A percentile compares a stretch with the other conserved stretches of the same genome.
Conservation (phyloP, 129 eudicot species). For the Chrysanthemum seticuspe region DNA sequence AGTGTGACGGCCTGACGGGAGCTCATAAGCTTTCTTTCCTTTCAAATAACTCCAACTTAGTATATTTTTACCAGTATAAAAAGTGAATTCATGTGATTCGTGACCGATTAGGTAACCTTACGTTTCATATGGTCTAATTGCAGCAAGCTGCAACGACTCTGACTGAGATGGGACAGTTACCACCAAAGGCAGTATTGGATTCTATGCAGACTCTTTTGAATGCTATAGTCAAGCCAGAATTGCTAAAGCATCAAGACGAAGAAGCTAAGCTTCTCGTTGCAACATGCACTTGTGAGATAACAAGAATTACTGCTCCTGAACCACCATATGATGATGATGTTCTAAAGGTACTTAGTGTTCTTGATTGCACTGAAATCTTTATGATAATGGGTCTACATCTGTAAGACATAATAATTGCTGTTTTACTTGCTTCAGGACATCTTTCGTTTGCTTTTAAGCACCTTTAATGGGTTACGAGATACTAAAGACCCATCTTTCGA, state of each 20-base stretch:
- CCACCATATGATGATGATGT: constrained; percentile 85
- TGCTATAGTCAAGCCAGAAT: constrained; percentile 76
- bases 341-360: constrained; percentile 54
- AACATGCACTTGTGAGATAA: constrained; percentile 85
- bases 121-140: constrained; percentile 16
- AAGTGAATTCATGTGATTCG: not conserved
- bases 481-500: constrained; percentile 78
- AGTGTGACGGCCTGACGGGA: too few relatives aligned
- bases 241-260: constrained; percentile 83
- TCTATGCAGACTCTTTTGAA: constrained; percentile 76
- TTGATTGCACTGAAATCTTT: too few relatives aligned
- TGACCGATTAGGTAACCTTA: not conserved
- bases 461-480: constrained; percentile 81
- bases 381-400: too few relatives aligned
- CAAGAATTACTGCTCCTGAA: constrained; percentile 96
- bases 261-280: constrained; percentile 94
- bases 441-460: constrained; percentile 76
- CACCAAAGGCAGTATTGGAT: constrained; percentile 55
- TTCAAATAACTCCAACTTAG: too few relatives aligned
- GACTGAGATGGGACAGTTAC: constrained; percentile 83
- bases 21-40: too few relatives aligned
- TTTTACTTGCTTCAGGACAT: constrained; percentile 58
- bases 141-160: constrained; percentile 81
- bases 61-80: too few relatives aligned
- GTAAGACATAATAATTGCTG: not conserved